Evolutionary conservation across 169 alveolate genomes (phyloP).

Genomic region (Plasmodium sp.): DNA sequence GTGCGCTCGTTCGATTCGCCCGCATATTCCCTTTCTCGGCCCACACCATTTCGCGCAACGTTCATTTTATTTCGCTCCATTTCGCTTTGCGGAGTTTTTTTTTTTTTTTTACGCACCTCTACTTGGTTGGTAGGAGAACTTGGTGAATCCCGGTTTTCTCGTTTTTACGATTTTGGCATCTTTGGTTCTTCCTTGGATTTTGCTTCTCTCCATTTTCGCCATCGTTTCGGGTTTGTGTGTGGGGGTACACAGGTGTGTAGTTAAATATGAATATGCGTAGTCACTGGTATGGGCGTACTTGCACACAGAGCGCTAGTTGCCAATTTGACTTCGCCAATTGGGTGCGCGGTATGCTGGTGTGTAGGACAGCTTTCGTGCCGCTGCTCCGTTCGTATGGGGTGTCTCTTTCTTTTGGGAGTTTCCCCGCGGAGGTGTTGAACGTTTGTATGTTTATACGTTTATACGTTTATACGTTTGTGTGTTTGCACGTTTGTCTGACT

Average conservation of each 20-base stretch:
- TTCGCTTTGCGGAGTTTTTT: slow-evolving; percentile 3
- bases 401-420: background rate
- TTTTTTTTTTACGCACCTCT: slow-evolving; percentile 76
- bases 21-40: background rate
- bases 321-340: background rate
- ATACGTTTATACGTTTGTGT: background rate
- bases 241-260: background rate
- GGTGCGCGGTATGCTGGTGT: background rate
- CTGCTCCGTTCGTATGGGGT: background rate
- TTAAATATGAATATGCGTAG: background rate
- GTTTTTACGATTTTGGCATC: slow-evolving; percentile 27
- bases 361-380: background rate
- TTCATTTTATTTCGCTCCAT: background rate
- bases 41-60: background rate
- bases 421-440: background rate
- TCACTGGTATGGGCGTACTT: background rate
- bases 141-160: slow-evolving; percentile 63
- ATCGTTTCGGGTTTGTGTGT: background rate
- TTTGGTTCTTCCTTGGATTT: slow-evolving; percentile 27
- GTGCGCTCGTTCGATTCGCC: background rate
- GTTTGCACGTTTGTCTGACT: background rate
- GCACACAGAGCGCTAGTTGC: background rate
- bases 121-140: slow-evolving; percentile 60
- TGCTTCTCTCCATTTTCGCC: slow-evolving; percentile 39
- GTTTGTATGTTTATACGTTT: too few relatives aligned